phyloP scores from a whole-genome alignment of 371 early-diverging fungal species.

The Apophysomyces variabilis region DNA sequence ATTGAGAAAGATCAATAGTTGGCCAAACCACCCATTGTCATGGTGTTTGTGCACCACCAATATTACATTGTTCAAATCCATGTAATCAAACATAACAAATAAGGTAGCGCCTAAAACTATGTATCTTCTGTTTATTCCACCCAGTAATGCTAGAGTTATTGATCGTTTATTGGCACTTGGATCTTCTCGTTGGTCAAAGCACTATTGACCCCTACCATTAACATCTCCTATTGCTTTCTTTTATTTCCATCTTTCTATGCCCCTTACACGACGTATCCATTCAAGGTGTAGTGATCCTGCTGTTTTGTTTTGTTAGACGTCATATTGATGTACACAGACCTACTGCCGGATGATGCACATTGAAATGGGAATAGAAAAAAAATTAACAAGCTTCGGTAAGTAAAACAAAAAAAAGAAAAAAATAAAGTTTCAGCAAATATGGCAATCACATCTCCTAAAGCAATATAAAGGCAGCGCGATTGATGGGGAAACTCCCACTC shows the following conservation, averaged over 20 bases:
- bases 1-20: conserved; percentile 2
- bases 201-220: background rate
- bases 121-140: background rate
- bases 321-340: no score
- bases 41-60: conserved; percentile 1
- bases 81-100: conserved; percentile 1
- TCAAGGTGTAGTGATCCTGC: background rate
- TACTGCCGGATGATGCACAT: no score
- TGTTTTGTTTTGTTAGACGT: conserved; percentile 7
- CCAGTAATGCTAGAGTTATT: background rate
- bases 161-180: no score
- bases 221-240: background rate
- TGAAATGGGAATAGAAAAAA: background rate
- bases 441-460: background rate
- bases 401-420: no score
- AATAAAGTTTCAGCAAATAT: background rate
- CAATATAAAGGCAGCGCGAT: background rate
- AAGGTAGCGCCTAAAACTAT: background rate
- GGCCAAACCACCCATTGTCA: conserved; percentile 9
- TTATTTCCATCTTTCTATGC: background rate
- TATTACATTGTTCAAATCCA: background rate
- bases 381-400: background rate
- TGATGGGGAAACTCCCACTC: conserved; percentile 1
- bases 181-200: background rate
- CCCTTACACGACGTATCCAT: background rate